Conservation (phyloP, 2,329 filamentous ascomycete genomes). For the Mycocentrospora acerina region DNA sequence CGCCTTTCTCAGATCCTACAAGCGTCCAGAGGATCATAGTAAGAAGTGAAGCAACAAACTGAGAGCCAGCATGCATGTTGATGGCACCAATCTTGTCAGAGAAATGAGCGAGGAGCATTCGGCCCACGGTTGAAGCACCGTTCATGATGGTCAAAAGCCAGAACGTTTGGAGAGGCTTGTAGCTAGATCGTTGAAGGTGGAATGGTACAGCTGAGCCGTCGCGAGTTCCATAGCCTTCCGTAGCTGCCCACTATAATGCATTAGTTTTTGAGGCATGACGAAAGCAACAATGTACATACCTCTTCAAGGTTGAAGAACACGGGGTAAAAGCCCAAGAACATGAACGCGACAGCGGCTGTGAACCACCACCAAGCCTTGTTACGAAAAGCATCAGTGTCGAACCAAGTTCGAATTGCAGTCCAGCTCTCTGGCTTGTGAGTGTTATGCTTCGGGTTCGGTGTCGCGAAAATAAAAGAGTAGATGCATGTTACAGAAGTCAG, state of each 20-base stretch:
- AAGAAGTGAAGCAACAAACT: conserved; percentile 46
- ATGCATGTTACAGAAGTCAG: conserved; percentile 46
- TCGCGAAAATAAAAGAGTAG: conserved; percentile 46
- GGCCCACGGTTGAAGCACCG: conserved; percentile 49
- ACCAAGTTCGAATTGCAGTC: conserved; percentile 41
- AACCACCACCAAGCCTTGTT: conserved; percentile 49
- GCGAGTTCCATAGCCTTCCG: conserved; percentile 45
- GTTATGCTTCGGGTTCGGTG: conserved; percentile 46
- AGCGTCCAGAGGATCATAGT: conserved; percentile 49
- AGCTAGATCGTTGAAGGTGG: conserved; percentile 11
- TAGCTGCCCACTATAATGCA: conserved; percentile 46
- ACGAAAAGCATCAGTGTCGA: conserved; percentile 48
- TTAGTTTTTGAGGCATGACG: conserved; percentile 12
- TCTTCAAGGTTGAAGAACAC: conserved; percentile 57
- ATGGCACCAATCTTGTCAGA: conserved; percentile 49
- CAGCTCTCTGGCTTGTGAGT: conserved; percentile 45
- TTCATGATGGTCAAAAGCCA: conserved; percentile 56
- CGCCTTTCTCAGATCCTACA: conserved; percentile 38
- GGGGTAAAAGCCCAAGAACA: conserved; percentile 56
- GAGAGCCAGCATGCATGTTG: conserved; percentile 49
- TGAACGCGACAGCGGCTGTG: conserved; percentile 47
- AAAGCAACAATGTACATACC: conserved; percentile 22
- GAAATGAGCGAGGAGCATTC: conserved; percentile 48
- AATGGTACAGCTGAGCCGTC: conserved; percentile 18
- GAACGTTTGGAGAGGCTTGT: conserved; percentile 48